Conservation (phyloP, 192 early-diverging fungal genomes). For the Chytriomyces confervae region DNA sequence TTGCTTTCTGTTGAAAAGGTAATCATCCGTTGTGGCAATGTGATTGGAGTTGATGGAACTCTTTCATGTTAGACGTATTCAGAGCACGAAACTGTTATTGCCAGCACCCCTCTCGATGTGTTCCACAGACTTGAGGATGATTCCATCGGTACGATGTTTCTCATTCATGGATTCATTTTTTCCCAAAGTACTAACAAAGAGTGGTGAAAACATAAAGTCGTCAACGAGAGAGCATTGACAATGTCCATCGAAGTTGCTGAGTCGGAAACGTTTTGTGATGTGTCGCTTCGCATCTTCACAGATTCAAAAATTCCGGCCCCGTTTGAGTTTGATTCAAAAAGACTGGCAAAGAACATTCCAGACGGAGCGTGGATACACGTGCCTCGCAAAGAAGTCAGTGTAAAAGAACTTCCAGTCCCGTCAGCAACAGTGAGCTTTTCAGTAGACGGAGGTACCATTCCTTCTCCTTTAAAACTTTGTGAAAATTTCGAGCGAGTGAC, state of each 20-base stretch:
- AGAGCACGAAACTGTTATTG: background rate
- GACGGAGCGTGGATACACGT: conserved; percentile 1
- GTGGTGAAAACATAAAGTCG: background rate
- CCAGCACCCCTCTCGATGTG: background rate
- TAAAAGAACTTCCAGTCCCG: background rate
- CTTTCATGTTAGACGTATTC: background rate
- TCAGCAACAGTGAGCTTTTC: background rate
- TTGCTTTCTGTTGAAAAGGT: background rate
- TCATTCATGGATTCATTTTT: background rate
- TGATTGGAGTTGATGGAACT: too few species aligned
- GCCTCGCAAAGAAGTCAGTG: background rate
- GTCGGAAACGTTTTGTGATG: background rate
- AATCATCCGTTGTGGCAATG: background rate
- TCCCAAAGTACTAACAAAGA: background rate
- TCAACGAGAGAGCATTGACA: background rate
- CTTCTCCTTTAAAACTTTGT: too few species aligned
- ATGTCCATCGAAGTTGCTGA: background rate
- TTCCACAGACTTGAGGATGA: conserved; percentile 19
- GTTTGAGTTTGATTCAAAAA: conserved; percentile 15
- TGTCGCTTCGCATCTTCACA: background rate
- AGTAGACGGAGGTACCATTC: conserved; percentile 10
- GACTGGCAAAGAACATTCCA: conserved; percentile 2
- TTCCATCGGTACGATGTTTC: conserved; percentile 2
- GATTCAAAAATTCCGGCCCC: background rate
- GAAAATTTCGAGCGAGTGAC: too few species aligned